phyloP scores from a whole-genome alignment of 2,329 filamentous ascomycete species.

The Ilyonectria mors-panacis region DNA sequence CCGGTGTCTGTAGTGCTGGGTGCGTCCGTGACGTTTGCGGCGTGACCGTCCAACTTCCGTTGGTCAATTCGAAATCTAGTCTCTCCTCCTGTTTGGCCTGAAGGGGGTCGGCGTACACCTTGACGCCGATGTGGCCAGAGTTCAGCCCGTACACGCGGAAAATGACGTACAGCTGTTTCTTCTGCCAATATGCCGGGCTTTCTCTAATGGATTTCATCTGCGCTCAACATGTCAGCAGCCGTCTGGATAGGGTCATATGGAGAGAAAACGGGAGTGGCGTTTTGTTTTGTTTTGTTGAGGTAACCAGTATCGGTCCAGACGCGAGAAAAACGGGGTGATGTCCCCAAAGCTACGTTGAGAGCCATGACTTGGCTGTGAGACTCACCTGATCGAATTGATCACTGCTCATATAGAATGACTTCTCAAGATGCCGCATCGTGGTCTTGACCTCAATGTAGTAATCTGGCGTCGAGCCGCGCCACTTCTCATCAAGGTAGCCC shows the following conservation, averaged over 20 bases:
- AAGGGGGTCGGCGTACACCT: not conserved
- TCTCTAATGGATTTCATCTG: not conserved
- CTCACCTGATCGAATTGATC: not conserved
- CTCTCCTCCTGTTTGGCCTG: not conserved
- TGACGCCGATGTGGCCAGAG: not conserved
- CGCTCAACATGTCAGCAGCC: not conserved
- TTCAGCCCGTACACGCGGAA: not conserved
- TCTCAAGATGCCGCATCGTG: not conserved
- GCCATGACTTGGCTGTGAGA: not conserved
- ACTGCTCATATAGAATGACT: not conserved
- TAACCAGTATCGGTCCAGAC: not conserved
- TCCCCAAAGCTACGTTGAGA: too few species aligned
- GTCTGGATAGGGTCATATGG: not conserved
- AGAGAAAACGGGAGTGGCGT: not conserved
- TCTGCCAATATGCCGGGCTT: not conserved
- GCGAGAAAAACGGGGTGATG: not conserved
- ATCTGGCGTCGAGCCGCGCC: not conserved
- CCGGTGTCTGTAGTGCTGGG: not conserved
- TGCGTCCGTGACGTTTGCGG: not conserved
- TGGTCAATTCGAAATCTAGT: not conserved
- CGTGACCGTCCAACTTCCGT: not conserved
- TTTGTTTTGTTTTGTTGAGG: not conserved
- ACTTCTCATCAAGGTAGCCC: not conserved
- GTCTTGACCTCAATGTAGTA: constrained; percentile 2
- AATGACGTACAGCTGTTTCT: not conserved